Percentiles rank a stretch among this genome's conserved stretches.
Evolutionary conservation across 139 green algal species (phyloP).

Genomic region (Edaphochlamys debaryana): DNA sequence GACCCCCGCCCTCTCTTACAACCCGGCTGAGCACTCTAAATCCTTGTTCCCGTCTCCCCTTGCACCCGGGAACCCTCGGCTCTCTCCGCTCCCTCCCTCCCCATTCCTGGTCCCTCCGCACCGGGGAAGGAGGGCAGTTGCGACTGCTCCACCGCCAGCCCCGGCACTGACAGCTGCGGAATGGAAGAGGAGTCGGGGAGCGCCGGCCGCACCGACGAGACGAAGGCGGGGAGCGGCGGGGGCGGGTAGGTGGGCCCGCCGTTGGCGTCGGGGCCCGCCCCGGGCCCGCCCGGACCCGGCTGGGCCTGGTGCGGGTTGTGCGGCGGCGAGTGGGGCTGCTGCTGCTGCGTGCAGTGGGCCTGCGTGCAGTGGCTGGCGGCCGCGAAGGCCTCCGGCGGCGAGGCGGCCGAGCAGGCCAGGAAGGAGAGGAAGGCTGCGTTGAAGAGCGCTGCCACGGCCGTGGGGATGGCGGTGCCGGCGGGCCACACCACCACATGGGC

Average conservation of each 20-base stretch:
- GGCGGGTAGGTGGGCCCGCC: not conserved
- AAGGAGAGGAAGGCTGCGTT: conserved; percentile 71
- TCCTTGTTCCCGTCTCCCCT: too few relatives aligned
- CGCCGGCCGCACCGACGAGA: conserved; percentile 42
- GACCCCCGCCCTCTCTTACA: too few relatives aligned
- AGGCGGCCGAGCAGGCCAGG: conserved; percentile 53
- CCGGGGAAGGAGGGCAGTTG: conserved; percentile 6
- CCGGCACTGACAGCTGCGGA: conserved; percentile 47
- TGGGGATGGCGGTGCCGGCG: conserved; percentile 30
- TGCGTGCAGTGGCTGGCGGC: conserved; percentile 55
- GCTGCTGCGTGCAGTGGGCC: conserved; percentile 38
- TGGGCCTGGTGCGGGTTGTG: not conserved
- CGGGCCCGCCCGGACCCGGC: too few relatives aligned
- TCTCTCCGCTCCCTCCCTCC: too few relatives aligned
- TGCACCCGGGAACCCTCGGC: too few relatives aligned
- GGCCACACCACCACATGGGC: conserved; percentile 68
- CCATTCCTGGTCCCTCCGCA: too few relatives aligned
- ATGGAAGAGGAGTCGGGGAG: conserved; percentile 73
- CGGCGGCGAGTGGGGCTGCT: not conserved
- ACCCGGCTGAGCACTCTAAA: too few relatives aligned
- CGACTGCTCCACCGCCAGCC: conserved; percentile 36
- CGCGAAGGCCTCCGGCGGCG: conserved; percentile 76
- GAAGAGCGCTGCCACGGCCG: conserved; percentile 71
- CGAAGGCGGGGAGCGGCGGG: conserved; percentile 60
- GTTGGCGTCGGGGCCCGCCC: not conserved